Conservation (phyloP, 202 grass and related monocot species). For the Schoenoplectus tabernaemontani region DNA sequence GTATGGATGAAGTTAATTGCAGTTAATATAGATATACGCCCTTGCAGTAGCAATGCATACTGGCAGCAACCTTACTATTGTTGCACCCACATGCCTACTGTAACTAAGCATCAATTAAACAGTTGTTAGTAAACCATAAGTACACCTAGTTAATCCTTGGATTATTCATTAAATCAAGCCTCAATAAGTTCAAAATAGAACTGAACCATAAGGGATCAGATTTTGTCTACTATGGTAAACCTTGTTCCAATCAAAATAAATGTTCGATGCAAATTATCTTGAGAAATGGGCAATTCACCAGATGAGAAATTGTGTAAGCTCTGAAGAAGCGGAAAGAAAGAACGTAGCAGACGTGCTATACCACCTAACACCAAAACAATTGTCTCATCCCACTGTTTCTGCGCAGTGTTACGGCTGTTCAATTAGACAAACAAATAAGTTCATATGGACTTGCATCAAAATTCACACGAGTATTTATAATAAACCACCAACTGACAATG, state of each 20-base stretch:
- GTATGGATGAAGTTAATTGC: conserved; percentile 15
- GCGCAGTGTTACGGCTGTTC: conserved; percentile 85
- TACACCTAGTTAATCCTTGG: neutral
- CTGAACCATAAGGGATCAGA: neutral
- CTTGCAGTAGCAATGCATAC: conserved; percentile 12
- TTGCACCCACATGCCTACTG: neutral
- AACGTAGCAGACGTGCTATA: conserved; percentile 74
- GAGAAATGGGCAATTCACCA: conserved; percentile 42
- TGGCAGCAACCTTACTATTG: conserved; percentile 13
- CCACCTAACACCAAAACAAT: conserved; percentile 90
- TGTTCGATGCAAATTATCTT: conserved; percentile 8
- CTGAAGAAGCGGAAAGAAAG: conserved; percentile 89
- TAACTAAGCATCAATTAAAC: neutral
- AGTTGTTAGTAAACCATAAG: neutral
- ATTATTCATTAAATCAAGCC: neutral
- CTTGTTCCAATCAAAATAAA: neutral
- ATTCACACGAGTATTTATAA: neutral
- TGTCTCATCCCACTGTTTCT: conserved; percentile 99
- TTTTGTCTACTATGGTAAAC: neutral
- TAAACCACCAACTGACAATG: conserved; percentile 1
- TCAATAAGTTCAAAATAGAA: neutral
- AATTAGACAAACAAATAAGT: too few relatives aligned
- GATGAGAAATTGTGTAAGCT: conserved; percentile 74
- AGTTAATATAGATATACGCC: neutral
- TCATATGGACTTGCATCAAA: too few relatives aligned